These are phyloP conservation scores for Geum urbanum DNA, from an alignment of 306 rosid species.

Conservation along the genomic window DNA sequence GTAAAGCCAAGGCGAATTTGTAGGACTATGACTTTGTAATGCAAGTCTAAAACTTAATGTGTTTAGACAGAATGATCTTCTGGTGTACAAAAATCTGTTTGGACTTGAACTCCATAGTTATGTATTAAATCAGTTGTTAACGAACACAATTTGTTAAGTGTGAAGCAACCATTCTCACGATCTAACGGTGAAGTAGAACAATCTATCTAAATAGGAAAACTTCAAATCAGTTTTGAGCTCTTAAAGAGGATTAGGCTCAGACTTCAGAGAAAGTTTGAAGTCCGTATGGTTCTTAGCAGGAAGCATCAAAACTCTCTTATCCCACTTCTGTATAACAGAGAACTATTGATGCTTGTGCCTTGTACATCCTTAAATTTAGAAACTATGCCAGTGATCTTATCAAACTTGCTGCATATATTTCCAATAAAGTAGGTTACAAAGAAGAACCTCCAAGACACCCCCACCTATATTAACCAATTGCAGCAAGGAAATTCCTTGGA, in stretches of 20 bases:
- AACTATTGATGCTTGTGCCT: background rate
- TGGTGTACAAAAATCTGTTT: slow-evolving; percentile 45
- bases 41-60: slow-evolving; percentile 20
- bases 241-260: too few species aligned
- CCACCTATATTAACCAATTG: too few species aligned
- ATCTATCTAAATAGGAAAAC: background rate
- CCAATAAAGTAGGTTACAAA: too few species aligned
- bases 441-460: too few species aligned
- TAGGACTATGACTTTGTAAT: slow-evolving; percentile 34
- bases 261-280: too few species aligned
- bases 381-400: background rate
- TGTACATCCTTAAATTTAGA: background rate
- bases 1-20: slow-evolving; percentile 23
- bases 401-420: too few species aligned
- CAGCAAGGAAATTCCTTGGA: background rate
- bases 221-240: too few species aligned
- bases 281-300: too few species aligned
- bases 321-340: background rate
- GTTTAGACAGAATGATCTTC: slow-evolving; percentile 34
- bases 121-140: slow-evolving; percentile 34
- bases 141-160: background rate
- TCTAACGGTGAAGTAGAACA: too few species aligned
- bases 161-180: background rate
- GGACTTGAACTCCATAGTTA: slow-evolving; percentile 22
- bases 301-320: background rate